Base-by-base conservation (phyloP, 2,329 filamentous ascomycete genomes). In the Saccharata proteae region DNA sequence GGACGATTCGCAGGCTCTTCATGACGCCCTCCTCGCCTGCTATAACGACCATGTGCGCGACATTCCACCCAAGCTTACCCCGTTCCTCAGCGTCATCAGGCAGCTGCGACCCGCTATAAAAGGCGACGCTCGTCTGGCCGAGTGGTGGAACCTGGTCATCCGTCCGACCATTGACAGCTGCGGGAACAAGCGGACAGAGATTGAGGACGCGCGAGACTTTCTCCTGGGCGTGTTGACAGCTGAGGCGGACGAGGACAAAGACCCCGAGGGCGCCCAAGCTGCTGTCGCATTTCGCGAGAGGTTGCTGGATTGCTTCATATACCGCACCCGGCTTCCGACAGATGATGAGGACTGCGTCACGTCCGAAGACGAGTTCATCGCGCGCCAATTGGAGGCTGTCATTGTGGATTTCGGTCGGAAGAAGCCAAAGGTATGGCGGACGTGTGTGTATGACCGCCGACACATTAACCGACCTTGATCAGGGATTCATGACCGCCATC, bases 101-200 rank as follows among this genome's bases (percentile, higher is more conserved):
- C 67, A 66, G 23, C 59, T 88, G 20, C 66, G 74, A 15, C 72
- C 77, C 3, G 67, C 68, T 8, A 65, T 90, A 32, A 67, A 66
- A 34, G 72, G 72, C 8, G 67, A 76, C 2, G 64, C 69, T 19
- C 69, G 76, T 34, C 54, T 82, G 33, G 56, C 76, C 34, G 67
- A 75, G 37, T 90, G 82, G 82, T 84, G 80, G 68, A 71, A 80
- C 26, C 58, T 69, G 39, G 60, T 77, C 10, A 54, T 75, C 13
- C 62, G 64, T 26, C 71, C 74, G 1, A 64, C 71, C 10, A 49
- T 74, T 38, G 58, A 73, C 38, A 60, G 68, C 29, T 55, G 77
- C 7, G 68, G 66, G 10, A 65, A 71, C 32, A 75, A 80, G 45
- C 76, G 74, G 44, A 66, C 63, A 5, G 61, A 79, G 33, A 65